Percentiles rank a stretch among this genome's conserved stretches.
Evolutionary conservation across 371 early-diverging fungal genomes (phyloP).

Genomic region (Mucor saturninus): DNA sequence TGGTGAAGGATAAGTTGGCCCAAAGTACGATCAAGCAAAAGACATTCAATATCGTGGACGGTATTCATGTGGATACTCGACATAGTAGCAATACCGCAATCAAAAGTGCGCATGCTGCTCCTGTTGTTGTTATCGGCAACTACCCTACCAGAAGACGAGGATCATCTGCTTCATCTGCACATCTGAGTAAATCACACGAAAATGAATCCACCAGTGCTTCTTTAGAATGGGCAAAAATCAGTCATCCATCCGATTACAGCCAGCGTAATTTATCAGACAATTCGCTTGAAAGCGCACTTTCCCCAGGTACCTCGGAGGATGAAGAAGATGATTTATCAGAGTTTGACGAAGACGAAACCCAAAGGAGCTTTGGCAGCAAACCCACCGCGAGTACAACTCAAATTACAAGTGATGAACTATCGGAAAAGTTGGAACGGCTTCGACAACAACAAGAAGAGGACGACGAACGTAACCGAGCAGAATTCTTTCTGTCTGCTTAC

Average conservation of each 20-base stretch:
- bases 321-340: slow-evolving; percentile 3
- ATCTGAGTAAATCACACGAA: slow-evolving; percentile 2
- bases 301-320: slow-evolving; percentile 38
- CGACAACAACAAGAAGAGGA: slow-evolving; percentile 36
- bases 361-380: background rate
- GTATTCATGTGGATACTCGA: slow-evolving; percentile 34
- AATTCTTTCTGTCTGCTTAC: slow-evolving; percentile 27
- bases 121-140: slow-evolving; percentile 39
- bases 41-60: slow-evolving; percentile 32
- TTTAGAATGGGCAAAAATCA: slow-evolving; percentile 11
- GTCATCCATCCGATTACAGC: background rate
- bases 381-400: background rate
- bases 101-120: slow-evolving; percentile 26
- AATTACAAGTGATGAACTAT: slow-evolving; percentile 15
- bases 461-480: slow-evolving; percentile 35
- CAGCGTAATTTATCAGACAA: slow-evolving; percentile 33
- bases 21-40: slow-evolving; percentile 43
- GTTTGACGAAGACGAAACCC: background rate
- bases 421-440: slow-evolving; percentile 26
- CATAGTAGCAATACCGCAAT: slow-evolving; percentile 38
- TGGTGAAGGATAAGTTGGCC: slow-evolving; percentile 43
- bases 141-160: slow-evolving; percentile 16
- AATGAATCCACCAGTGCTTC: slow-evolving; percentile 6
- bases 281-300: slow-evolving; percentile 44
- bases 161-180: slow-evolving; percentile 15